A percentile compares a stretch with the other conserved stretches of the same genome.
Evolutionary conservation across 768 basidiomycete genomes (phyloP).

Genomic region (Paxillus rubicundulus): DNA sequence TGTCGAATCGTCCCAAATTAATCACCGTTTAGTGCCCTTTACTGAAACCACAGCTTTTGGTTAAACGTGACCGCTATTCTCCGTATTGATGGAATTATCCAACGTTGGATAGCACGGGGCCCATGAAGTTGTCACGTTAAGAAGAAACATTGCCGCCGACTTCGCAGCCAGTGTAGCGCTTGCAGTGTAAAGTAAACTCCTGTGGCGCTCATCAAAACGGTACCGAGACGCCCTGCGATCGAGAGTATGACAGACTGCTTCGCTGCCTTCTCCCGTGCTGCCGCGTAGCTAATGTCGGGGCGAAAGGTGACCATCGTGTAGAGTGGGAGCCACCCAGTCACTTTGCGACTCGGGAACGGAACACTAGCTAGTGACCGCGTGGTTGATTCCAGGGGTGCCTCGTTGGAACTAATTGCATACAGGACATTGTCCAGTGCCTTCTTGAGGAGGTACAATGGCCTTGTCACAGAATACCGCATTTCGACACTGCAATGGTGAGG

Average conservation of each 20-base stretch:
- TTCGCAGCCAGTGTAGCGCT: conserved; percentile 19
- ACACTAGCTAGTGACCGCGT: conserved; percentile 44
- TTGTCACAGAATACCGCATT: conserved; percentile 92
- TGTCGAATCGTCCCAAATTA: conserved; percentile 32
- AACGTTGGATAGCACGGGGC: conserved; percentile 28
- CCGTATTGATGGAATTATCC: conserved; percentile 28
- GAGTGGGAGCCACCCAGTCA: conserved; percentile 83
- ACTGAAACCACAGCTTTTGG: conserved; percentile 20
- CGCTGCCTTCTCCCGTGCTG: conserved; percentile 66
- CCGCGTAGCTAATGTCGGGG: conserved; percentile 89
- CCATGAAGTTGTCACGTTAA: conserved; percentile 29
- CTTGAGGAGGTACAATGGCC: conserved; percentile 72
- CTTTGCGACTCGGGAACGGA: conserved; percentile 58
- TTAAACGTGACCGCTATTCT: conserved; percentile 19
- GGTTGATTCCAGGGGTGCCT: conserved; percentile 46
- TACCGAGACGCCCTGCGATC: conserved; percentile 47
- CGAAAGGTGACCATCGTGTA: conserved; percentile 99
- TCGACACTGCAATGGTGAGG: conserved; percentile 61
- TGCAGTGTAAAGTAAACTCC: conserved; percentile 36
- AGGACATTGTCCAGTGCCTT: conserved; percentile 77
- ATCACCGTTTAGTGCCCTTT: conserved; percentile 32
- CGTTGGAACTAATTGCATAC: conserved; percentile 56
- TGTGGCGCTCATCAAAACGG: conserved; percentile 41
- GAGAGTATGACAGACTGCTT: conserved; percentile 67
- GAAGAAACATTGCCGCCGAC: conserved; percentile 11